Evolutionary conservation across 768 basidiomycete species (phyloP), one percentile per base, ranked within the genome.

Genomic region (Hygrophorus russula): DNA sequence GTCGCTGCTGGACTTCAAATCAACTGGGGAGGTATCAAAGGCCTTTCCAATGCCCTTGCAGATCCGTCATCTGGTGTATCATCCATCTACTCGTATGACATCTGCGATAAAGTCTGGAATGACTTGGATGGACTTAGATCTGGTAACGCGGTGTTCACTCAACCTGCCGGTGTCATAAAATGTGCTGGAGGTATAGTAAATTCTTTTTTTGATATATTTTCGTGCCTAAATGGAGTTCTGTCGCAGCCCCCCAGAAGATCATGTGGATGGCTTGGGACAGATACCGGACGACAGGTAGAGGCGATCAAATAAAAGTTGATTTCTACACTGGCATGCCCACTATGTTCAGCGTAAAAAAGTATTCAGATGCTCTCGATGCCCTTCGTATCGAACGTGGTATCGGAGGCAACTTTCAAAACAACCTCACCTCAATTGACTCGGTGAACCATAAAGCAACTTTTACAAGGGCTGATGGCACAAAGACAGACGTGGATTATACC

Each of bases 191-290:
- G 87, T 85, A 53, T 51, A 59, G 45, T 20, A 24, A 51, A 39
- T 13, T 19, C 6, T 34, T 2, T 32, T 40, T 35, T 6, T n/a
- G 10, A 27, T 19, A 28, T 18, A 14, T 5, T 30, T 11, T 24
- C 17, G 10, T 44, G 17, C 13, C 14, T 45, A 15, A 38, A 30
- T 15, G 4, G 18, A 40, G 37, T 33, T 38, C 12, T 50, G 39
- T 19, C 33, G 15, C 50, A 86, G 84, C 82, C 12, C 84, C 86
- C 14, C 86, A 90, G 57, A 91, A 93, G 63, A 85, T 92, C 42
- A 91, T 94, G 86, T 94, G 90, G 89, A 89, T 91, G 85, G 85
- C 87, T 36, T 90, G 87, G 86, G 87, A 92, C 56, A 68, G 79
- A 38, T 89, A 73, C 58, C 69, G 71, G 45, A 69, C 60, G 55